A percentile compares a stretch with the other conserved stretches of the same genome.
These are phyloP conservation scores for Tricholomella constricta DNA, from an alignment of 768 basidiomycete species.

Conservation along the genomic window DNA sequence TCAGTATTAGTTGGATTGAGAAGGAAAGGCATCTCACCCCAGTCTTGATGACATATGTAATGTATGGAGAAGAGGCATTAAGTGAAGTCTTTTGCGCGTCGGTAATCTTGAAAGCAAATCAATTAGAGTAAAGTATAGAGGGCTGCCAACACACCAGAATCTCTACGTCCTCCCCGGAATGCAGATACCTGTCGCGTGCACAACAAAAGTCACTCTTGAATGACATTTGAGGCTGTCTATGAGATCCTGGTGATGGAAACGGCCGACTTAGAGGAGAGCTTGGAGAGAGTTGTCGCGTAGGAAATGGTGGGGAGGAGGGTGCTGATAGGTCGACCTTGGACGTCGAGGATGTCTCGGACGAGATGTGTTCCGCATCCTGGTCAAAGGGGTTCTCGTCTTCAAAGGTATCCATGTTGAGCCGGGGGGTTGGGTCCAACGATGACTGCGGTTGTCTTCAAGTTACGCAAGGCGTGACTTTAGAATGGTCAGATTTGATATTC, in stretches of 20 bases:
- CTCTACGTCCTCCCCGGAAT: constrained; percentile 81
- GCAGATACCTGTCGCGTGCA: constrained; percentile 70
- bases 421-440: neutral
- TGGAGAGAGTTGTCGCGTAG: constrained; percentile 50
- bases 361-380: constrained; percentile 42
- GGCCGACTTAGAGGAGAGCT: constrained; percentile 45
- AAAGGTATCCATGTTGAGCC: constrained; percentile 42
- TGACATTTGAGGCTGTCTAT: constrained; percentile 51
- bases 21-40: constrained; percentile 54
- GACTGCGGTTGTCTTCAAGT: constrained; percentile 12
- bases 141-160: constrained; percentile 58
- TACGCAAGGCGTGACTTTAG: constrained; percentile 2
- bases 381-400: constrained; percentile 75
- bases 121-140: neutral
- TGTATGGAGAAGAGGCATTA: constrained; percentile 88
- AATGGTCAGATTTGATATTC: neutral
- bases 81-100: constrained; percentile 95
- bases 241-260: constrained; percentile 60
- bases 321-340: constrained; percentile 58
- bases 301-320: constrained; percentile 57
- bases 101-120: constrained; percentile 60
- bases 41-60: constrained; percentile 89
- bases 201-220: constrained; percentile 82
- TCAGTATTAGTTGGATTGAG: constrained; percentile 3
- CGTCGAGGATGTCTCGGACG: constrained; percentile 57